These are phyloP conservation scores for Auriculariales sp. DNA, from an alignment of 768 basidiomycete species.

Conservation along the genomic window DNA sequence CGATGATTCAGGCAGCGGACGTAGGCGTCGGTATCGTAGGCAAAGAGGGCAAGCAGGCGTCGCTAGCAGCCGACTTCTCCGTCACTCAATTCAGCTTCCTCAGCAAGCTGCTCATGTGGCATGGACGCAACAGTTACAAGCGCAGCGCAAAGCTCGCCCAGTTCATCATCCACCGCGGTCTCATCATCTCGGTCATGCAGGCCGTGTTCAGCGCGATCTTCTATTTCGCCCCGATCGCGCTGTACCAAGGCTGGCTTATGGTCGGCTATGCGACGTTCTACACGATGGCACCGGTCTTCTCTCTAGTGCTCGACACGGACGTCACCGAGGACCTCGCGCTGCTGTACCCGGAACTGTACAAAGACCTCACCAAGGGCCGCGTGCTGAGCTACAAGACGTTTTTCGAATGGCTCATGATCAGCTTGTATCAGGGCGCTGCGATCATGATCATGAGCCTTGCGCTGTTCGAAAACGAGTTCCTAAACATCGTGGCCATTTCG, in stretches of 20 bases:
- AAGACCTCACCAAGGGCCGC: constrained; percentile 94
- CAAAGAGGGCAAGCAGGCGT: constrained; percentile 97
- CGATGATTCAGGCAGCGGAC: constrained; percentile 99
- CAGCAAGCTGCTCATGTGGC: constrained; percentile 95
- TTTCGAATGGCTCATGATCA: constrained; percentile 96
- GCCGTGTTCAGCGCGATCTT: constrained; percentile 90
- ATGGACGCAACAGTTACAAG: constrained; percentile 95
- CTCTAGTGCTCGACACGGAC: constrained; percentile 87
- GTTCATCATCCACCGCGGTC: constrained; percentile 93
- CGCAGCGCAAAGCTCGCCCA: constrained; percentile 95
- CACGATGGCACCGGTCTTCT: constrained; percentile 98
- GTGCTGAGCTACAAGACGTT: constrained; percentile 95
- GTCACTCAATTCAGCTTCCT: constrained; percentile 93
- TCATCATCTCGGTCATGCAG: constrained; percentile 97
- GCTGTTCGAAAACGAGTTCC: constrained; percentile 91
- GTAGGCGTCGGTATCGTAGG: constrained; percentile 97
- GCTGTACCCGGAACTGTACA: constrained; percentile 94
- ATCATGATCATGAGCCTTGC: constrained; percentile 98
- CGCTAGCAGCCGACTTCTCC: constrained; percentile 96
- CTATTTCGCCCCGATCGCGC: constrained; percentile 88
- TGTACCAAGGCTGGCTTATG: constrained; percentile 98
- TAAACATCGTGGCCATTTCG: constrained; percentile 97
- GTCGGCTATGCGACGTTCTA: constrained; percentile 92
- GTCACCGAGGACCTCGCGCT: constrained; percentile 91
- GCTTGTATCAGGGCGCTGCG: constrained; percentile 93